A percentile compares a stretch with the other conserved stretches of the same genome.
Conservation (phyloP, 2,329 filamentous ascomycete species). For the Dactylella cylindrospora region DNA sequence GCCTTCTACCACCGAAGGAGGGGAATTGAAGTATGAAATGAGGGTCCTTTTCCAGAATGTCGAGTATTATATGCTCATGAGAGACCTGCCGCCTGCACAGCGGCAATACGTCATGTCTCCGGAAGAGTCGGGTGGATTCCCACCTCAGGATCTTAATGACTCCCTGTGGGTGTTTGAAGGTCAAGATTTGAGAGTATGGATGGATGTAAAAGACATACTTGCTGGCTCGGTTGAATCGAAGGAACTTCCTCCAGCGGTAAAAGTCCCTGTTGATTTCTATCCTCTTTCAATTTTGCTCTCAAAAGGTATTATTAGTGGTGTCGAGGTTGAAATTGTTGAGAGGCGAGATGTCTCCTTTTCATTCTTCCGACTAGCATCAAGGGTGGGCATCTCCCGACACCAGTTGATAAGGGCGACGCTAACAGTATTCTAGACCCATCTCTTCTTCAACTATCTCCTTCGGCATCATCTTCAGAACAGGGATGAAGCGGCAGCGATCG, state of each 20-base stretch:
- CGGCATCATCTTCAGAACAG: conserved; percentile 74
- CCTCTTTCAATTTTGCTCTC: conserved; percentile 82
- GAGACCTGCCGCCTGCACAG: conserved; percentile 67
- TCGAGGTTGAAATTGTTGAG: conserved; percentile 92
- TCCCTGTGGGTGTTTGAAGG: conserved; percentile 96
- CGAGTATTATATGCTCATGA: conserved; percentile 90
- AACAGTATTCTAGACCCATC: conserved; percentile 68
- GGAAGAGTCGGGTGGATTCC: conserved; percentile 31
- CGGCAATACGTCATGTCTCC: conserved; percentile 33
- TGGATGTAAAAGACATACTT: conserved; percentile 81
- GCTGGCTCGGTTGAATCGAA: conserved; percentile 62
- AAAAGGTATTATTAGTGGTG: conserved; percentile 84
- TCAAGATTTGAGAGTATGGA: conserved; percentile 73
- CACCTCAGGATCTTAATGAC: conserved; percentile 66
- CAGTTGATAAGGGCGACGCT: neutral
- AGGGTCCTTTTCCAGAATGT: conserved; percentile 92
- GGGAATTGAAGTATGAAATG: conserved; percentile 96
- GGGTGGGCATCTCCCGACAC: conserved; percentile 61
- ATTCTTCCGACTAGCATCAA: conserved; percentile 81
- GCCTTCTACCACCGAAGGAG: conserved; percentile 77
- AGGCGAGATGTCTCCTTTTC: conserved; percentile 88
- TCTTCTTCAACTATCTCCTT: conserved; percentile 87
- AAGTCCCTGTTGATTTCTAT: conserved; percentile 89
- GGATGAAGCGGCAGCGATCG: conserved; percentile 76
- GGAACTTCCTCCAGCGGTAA: conserved; percentile 72